These are phyloP conservation scores for Diaporthe caulivora DNA, from an alignment of 2,329 filamentous ascomycete species.

Conservation along the genomic window DNA sequence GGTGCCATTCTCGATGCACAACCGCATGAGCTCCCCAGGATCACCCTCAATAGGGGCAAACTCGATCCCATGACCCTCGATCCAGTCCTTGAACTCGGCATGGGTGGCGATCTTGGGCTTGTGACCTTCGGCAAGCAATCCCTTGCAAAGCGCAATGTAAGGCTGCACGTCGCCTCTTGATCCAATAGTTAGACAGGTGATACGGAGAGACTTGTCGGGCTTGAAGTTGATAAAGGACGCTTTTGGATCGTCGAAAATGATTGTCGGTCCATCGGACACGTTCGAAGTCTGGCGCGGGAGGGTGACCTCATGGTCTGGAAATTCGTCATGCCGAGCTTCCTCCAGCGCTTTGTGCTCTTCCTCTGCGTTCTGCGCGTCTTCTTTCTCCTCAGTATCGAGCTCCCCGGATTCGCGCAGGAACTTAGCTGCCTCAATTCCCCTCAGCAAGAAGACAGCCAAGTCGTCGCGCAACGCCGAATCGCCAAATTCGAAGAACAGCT, in stretches of 20 bases:
- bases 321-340: slow-evolving; percentile 73
- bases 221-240: slow-evolving; percentile 94
- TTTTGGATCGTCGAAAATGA: slow-evolving; percentile 89
- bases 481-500: slow-evolving; percentile 95
- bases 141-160: slow-evolving; percentile 96
- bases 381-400: slow-evolving; percentile 75
- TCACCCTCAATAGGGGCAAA: slow-evolving; percentile 92
- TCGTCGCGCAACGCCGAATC: slow-evolving; percentile 85
- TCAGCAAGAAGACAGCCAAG: slow-evolving; percentile 84
- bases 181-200: slow-evolving; percentile 96
- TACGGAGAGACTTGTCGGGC: slow-evolving; percentile 80
- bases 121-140: slow-evolving; percentile 88
- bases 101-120: slow-evolving; percentile 91
- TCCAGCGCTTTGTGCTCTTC: slow-evolving; percentile 86
- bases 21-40: slow-evolving; percentile 91
- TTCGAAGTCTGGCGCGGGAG: slow-evolving; percentile 61
- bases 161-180: slow-evolving; percentile 97
- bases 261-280: slow-evolving; percentile 73
- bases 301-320: slow-evolving; percentile 63
- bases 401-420: slow-evolving; percentile 78
- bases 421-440: slow-evolving; percentile 78
- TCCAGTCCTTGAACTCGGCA: slow-evolving; percentile 88
- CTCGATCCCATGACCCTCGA: slow-evolving; percentile 92
- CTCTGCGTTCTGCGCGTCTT: slow-evolving; percentile 79
- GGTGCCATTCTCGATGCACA: slow-evolving; percentile 97